Base-by-base conservation (phyloP, 345 rosid genomes). In the Isatis tinctoria region DNA sequence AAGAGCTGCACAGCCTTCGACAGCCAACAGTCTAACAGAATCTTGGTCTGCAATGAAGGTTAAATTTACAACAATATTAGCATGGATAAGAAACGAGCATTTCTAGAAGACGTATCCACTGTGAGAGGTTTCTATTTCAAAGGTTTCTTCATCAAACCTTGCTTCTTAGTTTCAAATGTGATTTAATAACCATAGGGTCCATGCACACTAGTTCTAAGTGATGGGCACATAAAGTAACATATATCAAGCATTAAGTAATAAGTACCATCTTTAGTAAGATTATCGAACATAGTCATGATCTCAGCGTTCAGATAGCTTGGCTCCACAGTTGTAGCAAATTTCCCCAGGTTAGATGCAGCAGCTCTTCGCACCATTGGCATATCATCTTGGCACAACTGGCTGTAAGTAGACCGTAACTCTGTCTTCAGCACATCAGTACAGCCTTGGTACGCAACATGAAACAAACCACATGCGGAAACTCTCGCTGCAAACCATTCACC, bases 401-500 rank as follows among this genome's bases (percentile, higher is more conserved):
- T 78, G 72, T 90, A 94, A 70, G 84, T 83, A 28, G 88, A 62
- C 49, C 98, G 82, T 40, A 91, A 78, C 80, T 94, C 96, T n/a
- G 92, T 81, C 81, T 90, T 94, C 70, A 85, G 26, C 74, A 60
- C 70, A 75, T 94, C 97, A 3, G 91, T 75, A 59, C 95, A 97
- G 74, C 93, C 88, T 52, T 90, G 88, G 77, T 90, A 94, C 4
- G 90, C 98, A 73, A 91, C 86, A 75, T 94, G 95, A 76, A 90
- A 90, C 54, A 91, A 53, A 20, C 97, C 98, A 80, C 98, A 94
- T 0, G 96, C 82, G 1, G 98, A 94, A 81, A 94, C 96, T 73
- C 98, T 86, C 64, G 98, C 89, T 3, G 98, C 91, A 81, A 94
- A 94, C 98, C 98, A 94, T 82, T 91, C 98, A 60, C 97, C 98